A percentile compares a stretch with the other conserved stretches of the same genome.
Conservation (phyloP, 1,139 yeast species). For the Scheffersomyces illinoinensis region DNA sequence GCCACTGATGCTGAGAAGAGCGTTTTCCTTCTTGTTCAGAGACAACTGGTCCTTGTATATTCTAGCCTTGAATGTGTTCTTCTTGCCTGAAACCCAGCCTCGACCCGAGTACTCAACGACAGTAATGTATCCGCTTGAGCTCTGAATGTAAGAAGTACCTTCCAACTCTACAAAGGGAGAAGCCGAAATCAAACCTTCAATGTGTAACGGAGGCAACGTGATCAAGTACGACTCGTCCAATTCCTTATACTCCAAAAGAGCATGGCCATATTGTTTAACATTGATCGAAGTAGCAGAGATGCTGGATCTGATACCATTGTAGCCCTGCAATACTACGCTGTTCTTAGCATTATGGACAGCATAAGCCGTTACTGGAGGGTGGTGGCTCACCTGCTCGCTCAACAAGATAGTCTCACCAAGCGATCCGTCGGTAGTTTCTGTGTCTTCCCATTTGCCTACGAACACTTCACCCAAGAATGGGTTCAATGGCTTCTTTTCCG, state of each 20-base stretch:
- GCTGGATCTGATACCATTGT: constrained; percentile 84
- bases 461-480: constrained; percentile 94
- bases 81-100: constrained; percentile 96
- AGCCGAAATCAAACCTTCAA: constrained; percentile 89
- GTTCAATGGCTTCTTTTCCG: constrained; percentile 93
- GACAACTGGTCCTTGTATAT: constrained; percentile 57
- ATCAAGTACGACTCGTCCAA: constrained; percentile 71
- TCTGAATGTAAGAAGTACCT: constrained; percentile 78
- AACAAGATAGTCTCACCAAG: constrained; percentile 73
- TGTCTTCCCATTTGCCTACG: constrained; percentile 79
- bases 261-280: constrained; percentile 93
- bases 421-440: constrained; percentile 31
- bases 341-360: constrained; percentile 71
- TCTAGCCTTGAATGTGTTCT: constrained; percentile 86
- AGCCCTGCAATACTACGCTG: constrained; percentile 75
- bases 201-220: constrained; percentile 94
- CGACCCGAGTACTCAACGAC: constrained; percentile 83
- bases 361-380: constrained; percentile 94
- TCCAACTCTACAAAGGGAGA: constrained; percentile 90
- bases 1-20: constrained; percentile 77
- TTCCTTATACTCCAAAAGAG: constrained; percentile 61
- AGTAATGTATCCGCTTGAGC: constrained; percentile 75
- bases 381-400: constrained; percentile 93
- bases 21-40: constrained; percentile 55
- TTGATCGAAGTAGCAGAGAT: constrained; percentile 75